A percentile compares a stretch with the other conserved stretches of the same genome.
Conservation (phyloP, 176 grass and related monocot species). For the Leersia perrieri region DNA sequence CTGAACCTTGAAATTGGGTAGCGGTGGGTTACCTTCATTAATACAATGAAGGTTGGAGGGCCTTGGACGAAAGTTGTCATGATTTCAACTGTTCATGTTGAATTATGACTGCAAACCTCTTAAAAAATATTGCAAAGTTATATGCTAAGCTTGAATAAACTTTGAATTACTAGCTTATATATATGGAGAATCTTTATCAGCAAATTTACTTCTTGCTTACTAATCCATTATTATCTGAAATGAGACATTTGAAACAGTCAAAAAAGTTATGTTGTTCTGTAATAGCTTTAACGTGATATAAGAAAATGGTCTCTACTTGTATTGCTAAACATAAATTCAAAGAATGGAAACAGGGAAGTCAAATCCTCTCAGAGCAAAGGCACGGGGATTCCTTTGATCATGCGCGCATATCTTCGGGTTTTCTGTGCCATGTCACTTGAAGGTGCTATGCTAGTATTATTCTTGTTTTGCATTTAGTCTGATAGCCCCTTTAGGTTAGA, state of each 20-base stretch:
- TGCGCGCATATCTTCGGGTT: constrained; percentile 75
- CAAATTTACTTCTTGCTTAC: background rate
- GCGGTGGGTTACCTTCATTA: too few relatives aligned
- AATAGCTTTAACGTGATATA: constrained; percentile 3
- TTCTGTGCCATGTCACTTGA: constrained; percentile 57
- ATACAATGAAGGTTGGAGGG: background rate
- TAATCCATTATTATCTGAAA: background rate
- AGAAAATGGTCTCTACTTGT: background rate
- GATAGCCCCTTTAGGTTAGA: background rate
- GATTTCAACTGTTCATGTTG: background rate
- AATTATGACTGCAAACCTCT: background rate
- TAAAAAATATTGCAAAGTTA: background rate
- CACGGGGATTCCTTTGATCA: constrained; percentile 52
- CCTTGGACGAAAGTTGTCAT: background rate
- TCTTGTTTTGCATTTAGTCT: background rate
- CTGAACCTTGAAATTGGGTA: too few relatives aligned
- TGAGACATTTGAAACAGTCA: background rate
- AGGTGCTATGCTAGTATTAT: constrained; percentile 35
- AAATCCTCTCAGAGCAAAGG: constrained; percentile 51
- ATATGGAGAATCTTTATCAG: background rate
- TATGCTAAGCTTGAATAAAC: background rate
- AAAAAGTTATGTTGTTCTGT: background rate
- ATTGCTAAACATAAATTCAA: constrained; percentile 5
- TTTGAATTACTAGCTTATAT: background rate
- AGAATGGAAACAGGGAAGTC: constrained; percentile 51